A percentile compares a stretch with the other conserved stretches of the same genome.
phyloP scores from a whole-genome alignment of 257 asterid species.

The Petrea volubilis region DNA sequence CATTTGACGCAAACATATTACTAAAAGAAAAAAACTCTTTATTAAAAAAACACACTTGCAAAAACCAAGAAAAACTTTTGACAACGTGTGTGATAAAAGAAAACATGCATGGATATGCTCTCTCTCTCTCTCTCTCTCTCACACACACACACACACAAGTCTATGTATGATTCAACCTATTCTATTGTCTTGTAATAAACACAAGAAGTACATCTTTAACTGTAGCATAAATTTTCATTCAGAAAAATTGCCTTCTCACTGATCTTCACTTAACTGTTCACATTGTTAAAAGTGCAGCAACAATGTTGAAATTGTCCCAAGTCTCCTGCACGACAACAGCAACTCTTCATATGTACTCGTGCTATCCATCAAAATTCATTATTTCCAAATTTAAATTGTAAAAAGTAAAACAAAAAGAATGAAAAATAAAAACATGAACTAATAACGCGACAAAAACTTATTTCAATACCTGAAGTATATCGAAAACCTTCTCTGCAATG shows the following conservation, averaged over 20 bases:
- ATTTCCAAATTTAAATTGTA: too few relatives aligned
- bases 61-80: background rate
- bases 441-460: conserved; percentile 4
- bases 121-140: too few relatives aligned
- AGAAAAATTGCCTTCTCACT: background rate
- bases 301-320: conserved; percentile 61
- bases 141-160: too few relatives aligned
- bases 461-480: conserved; percentile 57
- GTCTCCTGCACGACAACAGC: conserved; percentile 51
- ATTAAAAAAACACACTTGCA: background rate
- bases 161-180: background rate
- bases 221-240: background rate
- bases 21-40: background rate
- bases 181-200: conserved; percentile 13
- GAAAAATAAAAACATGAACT: background rate
- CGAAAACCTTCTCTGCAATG: conserved; percentile 62
- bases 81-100: background rate
- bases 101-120: background rate
- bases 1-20: too few relatives aligned
- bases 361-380: background rate
- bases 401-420: background rate
- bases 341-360: background rate
- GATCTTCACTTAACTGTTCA: background rate
- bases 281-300: conserved; percentile 25
- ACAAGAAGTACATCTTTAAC: background rate